These are phyloP conservation scores for Ustilago cynodontis DNA, from an alignment of 1,284 basidiomycete genomes.

Conservation along the genomic window DNA sequence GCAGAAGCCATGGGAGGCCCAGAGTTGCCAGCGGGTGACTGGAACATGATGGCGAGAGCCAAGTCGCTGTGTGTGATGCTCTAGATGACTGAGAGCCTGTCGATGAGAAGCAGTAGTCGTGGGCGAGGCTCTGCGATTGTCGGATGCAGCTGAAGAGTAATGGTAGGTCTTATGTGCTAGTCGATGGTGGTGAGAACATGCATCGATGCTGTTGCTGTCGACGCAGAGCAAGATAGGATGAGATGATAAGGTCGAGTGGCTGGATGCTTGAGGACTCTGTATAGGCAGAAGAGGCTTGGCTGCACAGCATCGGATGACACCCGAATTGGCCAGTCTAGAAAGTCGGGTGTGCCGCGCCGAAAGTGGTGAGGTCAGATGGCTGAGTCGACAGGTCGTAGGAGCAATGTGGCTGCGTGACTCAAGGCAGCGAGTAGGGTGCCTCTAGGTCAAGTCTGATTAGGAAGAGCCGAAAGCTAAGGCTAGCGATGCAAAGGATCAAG, in stretches of 20 bases:
- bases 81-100: neutral
- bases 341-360: neutral
- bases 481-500: neutral
- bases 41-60: conserved; percentile 13
- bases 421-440: neutral
- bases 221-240: neutral
- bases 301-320: neutral
- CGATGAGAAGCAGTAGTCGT: no score
- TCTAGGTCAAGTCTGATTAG: neutral
- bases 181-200: neutral
- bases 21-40: conserved; percentile 8
- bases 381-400: neutral
- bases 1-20: conserved; percentile 20
- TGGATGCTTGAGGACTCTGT: neutral
- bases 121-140: neutral
- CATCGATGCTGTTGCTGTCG: neutral
- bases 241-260: neutral
- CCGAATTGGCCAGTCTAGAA: neutral
- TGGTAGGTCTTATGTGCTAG: neutral
- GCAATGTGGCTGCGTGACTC: neutral
- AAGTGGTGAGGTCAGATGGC: neutral
- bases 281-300: neutral
- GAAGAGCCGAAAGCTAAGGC: neutral
- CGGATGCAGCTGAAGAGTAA: neutral
- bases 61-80: neutral